Conservation (phyloP, 768 basidiomycete genomes). For the Coprinopsis strossmayeri region DNA sequence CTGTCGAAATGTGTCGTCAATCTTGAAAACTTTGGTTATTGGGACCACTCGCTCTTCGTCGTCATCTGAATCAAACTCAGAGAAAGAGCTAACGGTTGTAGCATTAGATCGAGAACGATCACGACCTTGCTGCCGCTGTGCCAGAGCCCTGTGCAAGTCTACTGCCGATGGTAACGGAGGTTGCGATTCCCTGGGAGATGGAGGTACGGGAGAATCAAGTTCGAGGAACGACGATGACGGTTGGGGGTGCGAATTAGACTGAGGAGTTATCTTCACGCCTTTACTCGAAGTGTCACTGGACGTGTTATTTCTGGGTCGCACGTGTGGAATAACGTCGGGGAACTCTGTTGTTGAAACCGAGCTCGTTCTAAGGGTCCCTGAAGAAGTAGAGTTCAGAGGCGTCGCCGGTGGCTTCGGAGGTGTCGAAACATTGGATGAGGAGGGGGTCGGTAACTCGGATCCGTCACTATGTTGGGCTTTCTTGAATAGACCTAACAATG, state of each 20-base stretch:
- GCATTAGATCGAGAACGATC: slow-evolving; percentile 25
- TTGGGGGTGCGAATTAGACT: slow-evolving; percentile 1
- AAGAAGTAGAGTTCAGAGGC: slow-evolving; percentile 19
- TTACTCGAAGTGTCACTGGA: slow-evolving; percentile 12
- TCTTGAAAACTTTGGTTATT: slow-evolving; percentile 12
- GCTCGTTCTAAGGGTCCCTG: slow-evolving; percentile 15
- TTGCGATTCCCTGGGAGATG: slow-evolving; percentile 19
- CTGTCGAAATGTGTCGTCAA: slow-evolving; percentile 23
- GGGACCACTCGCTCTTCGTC: not conserved
- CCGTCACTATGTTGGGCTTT: slow-evolving; percentile 41
- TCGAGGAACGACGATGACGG: slow-evolving; percentile 14
- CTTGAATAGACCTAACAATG: slow-evolving; percentile 69
- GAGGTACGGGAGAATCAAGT: slow-evolving; percentile 19
- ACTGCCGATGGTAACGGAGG: slow-evolving; percentile 31
- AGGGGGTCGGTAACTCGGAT: slow-evolving; percentile 12
- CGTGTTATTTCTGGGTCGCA: slow-evolving; percentile 1
- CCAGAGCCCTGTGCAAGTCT: slow-evolving; percentile 41
- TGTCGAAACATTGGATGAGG: slow-evolving; percentile 8
- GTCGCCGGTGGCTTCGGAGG: slow-evolving; percentile 13
- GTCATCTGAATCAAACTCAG: not conserved
- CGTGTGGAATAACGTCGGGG: not conserved
- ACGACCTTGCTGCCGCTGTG: slow-evolving; percentile 27
- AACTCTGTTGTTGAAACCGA: slow-evolving; percentile 6
- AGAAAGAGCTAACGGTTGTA: slow-evolving; percentile 8
- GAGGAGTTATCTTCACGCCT: slow-evolving; percentile 9